Evolutionary conservation across 345 rosid genomes (phyloP).

Genomic region (Combretum micranthum): DNA sequence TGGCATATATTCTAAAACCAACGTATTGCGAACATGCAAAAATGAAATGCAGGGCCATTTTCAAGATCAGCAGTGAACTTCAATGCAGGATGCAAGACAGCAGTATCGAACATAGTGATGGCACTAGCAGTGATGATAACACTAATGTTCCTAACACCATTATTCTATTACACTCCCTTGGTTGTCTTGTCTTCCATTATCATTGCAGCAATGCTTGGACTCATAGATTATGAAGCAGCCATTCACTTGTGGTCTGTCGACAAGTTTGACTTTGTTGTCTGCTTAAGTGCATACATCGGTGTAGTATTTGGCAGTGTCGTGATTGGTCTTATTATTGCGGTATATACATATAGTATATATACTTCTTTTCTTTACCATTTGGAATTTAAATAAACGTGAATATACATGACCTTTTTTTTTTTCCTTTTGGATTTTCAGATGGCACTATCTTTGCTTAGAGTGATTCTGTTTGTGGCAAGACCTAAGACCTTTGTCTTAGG

Average conservation of each 20-base stretch:
- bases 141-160: conserved; percentile 58
- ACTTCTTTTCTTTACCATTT: too few relatives aligned
- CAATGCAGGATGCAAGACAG: conserved; percentile 92
- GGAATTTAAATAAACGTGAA: neutral
- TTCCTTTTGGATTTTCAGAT: conserved; percentile 48
- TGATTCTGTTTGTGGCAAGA: conserved; percentile 75
- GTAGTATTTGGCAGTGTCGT: conserved; percentile 71
- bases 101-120: conserved; percentile 80
- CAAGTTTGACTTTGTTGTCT: conserved; percentile 76
- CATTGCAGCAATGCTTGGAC: conserved; percentile 84
- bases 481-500: conserved; percentile 66
- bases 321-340: conserved; percentile 66
- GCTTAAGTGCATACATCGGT: conserved; percentile 63
- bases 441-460: conserved; percentile 58
- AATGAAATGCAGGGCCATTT: conserved; percentile 55
- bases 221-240: conserved; percentile 69
- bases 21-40: neutral
- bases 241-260: conserved; percentile 68
- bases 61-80: conserved; percentile 88
- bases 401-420: neutral
- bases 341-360: conserved; percentile 11
- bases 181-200: conserved; percentile 78
- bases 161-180: conserved; percentile 76
- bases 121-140: conserved; percentile 70
- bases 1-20: too few relatives aligned